Conservation (phyloP, 1,284 basidiomycete species). For the Puccinia hordei region DNA sequence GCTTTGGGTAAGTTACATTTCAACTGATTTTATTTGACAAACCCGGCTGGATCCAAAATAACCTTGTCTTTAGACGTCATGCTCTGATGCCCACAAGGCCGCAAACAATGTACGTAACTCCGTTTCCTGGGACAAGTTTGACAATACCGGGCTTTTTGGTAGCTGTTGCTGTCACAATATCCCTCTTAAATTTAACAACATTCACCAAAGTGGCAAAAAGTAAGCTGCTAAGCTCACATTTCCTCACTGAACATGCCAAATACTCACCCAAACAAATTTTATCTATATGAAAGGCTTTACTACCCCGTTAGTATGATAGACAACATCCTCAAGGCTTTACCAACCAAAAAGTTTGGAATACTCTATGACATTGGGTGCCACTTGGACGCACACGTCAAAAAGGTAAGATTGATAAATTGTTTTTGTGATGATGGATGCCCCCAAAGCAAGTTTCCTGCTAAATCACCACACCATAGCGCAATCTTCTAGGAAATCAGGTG, state of each 20-base stretch:
- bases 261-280: too few relatives aligned
- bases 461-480: too few relatives aligned
- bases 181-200: not conserved
- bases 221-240: too few relatives aligned
- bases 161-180: constrained; percentile 9
- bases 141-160: not conserved
- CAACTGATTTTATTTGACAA: not conserved
- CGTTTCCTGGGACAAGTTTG: not conserved
- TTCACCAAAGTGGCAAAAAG: not conserved
- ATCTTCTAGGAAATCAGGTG: too few relatives aligned
- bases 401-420: too few relatives aligned
- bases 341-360: not conserved
- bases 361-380: constrained; percentile 28
- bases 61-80: not conserved
- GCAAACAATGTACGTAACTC: constrained; percentile 10
- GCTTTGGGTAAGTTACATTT: not conserved
- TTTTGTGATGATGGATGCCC: too few relatives aligned
- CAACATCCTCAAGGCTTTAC: not conserved
- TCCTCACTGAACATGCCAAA: too few relatives aligned
- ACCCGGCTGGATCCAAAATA: not conserved
- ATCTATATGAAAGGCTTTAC: not conserved
- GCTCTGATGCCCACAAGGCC: constrained; percentile 1
- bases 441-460: too few relatives aligned
- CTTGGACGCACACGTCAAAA: not conserved
- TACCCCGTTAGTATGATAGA: not conserved